These are phyloP conservation scores for Ramaria sp. DNA, from an alignment of 768 basidiomycete genomes.

Conservation along the genomic window DNA sequence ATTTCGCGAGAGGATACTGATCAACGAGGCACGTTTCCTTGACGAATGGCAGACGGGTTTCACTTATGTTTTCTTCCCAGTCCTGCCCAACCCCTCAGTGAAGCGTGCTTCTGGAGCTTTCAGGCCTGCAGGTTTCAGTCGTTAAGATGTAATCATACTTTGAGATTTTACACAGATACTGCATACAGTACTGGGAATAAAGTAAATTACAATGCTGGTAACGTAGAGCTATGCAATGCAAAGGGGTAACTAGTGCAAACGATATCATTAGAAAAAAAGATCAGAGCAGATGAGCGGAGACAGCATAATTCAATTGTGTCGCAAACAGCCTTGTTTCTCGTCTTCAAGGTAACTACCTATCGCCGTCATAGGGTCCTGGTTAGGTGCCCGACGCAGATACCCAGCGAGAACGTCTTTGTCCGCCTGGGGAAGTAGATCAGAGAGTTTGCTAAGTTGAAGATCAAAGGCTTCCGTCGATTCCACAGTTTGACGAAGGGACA, in stretches of 20 bases:
- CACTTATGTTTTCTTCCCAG: conserved; percentile 18
- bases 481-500: not conserved
- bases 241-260: conserved; percentile 9
- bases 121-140: conserved; percentile 27
- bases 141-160: conserved; percentile 11
- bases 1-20: not conserved
- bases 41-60: not conserved
- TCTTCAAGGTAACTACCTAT: conserved; percentile 82
- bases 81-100: conserved; percentile 30
- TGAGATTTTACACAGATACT: conserved; percentile 1
- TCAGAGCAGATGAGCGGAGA: conserved; percentile 8
- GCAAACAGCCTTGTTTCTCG: conserved; percentile 62
- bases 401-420: conserved; percentile 55
- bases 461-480: conserved; percentile 41
- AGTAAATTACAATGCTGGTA: conserved; percentile 2
- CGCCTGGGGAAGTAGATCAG: conserved; percentile 61
- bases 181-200: not conserved
- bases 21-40: conserved; percentile 6
- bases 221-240: conserved; percentile 3
- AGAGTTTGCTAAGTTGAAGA: conserved; percentile 60
- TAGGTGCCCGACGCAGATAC: conserved; percentile 56
- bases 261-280: conserved; percentile 9
- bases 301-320: conserved; percentile 18
- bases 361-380: conserved; percentile 66
- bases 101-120: conserved; percentile 33